These are phyloP conservation scores for Cymbidium sinense DNA, from an alignment of 106 monocot species.

Conservation along the genomic window DNA sequence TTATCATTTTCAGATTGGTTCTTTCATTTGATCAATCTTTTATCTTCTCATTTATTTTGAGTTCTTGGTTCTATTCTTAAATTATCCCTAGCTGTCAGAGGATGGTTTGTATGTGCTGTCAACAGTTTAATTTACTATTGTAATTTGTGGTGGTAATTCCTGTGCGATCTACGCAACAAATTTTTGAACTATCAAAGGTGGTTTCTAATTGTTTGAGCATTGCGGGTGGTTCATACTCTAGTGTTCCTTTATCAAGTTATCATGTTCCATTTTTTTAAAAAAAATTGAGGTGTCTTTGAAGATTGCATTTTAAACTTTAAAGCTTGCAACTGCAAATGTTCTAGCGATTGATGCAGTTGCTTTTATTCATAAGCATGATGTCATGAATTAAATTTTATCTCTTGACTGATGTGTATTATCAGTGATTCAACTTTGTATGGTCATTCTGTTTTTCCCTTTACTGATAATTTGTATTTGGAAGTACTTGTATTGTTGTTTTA, in stretches of 20 bases:
- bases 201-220: neutral
- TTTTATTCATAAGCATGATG: too few species aligned
- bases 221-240: neutral
- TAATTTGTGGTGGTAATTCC: neutral
- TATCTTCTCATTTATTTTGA: neutral
- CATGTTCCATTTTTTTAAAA: too few species aligned
- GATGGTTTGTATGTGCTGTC: neutral
- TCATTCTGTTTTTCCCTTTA: too few species aligned
- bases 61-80: neutral
- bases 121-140: neutral
- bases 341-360: too few species aligned
- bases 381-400: too few species aligned
- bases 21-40: neutral
- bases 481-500: neutral
- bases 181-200: neutral
- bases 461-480: neutral
- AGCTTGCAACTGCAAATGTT: too few species aligned
- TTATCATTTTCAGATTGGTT: neutral
- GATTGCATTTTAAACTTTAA: too few species aligned
- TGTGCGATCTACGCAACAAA: neutral
- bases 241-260: neutral
- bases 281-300: too few species aligned
- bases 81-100: neutral
- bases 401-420: too few species aligned
- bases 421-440: too few species aligned